phyloP scores from a whole-genome alignment of 2,329 filamentous ascomycete genomes.

The Neobulgaria alba region DNA sequence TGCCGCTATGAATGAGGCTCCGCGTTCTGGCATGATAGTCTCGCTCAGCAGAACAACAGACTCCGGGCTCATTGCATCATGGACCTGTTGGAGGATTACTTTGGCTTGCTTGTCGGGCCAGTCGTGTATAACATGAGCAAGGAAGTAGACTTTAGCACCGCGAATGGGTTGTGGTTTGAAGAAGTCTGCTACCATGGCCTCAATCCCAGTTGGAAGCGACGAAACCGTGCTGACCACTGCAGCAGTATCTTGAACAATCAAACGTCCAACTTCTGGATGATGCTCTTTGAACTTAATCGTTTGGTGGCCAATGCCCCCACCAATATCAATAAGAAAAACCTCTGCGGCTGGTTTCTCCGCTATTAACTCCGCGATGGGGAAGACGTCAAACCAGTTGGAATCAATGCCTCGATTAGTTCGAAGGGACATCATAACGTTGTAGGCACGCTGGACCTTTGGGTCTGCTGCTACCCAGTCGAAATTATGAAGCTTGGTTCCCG shows the following conservation, averaged over 20 bases:
- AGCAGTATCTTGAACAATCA: slow-evolving; percentile 18
- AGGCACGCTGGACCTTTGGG: background rate
- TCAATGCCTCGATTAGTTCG: slow-evolving; percentile 6
- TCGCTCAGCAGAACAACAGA: background rate
- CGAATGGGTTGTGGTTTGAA: slow-evolving; percentile 29
- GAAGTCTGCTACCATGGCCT: slow-evolving; percentile 26
- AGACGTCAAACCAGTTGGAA: background rate
- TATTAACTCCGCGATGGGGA: background rate
- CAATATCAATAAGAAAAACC: slow-evolving; percentile 8
- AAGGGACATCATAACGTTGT: slow-evolving; percentile 2
- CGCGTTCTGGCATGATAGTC: background rate
- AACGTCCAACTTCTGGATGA: slow-evolving; percentile 5
- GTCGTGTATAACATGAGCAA: slow-evolving; percentile 5
- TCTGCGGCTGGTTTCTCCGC: background rate
- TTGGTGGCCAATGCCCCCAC: slow-evolving; percentile 2
- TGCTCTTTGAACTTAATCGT: slow-evolving; percentile 31
- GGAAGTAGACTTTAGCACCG: slow-evolving; percentile 26
- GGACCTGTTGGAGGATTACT: background rate
- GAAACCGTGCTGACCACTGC: slow-evolving; percentile 10
- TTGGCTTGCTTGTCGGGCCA: background rate
- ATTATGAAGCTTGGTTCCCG: background rate
- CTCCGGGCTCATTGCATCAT: background rate
- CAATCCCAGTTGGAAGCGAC: background rate
- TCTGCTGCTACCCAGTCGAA: background rate
- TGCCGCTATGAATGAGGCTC: background rate